Conservation (phyloP, 2,329 filamentous ascomycete genomes). For the Lecanicillium sp. region DNA sequence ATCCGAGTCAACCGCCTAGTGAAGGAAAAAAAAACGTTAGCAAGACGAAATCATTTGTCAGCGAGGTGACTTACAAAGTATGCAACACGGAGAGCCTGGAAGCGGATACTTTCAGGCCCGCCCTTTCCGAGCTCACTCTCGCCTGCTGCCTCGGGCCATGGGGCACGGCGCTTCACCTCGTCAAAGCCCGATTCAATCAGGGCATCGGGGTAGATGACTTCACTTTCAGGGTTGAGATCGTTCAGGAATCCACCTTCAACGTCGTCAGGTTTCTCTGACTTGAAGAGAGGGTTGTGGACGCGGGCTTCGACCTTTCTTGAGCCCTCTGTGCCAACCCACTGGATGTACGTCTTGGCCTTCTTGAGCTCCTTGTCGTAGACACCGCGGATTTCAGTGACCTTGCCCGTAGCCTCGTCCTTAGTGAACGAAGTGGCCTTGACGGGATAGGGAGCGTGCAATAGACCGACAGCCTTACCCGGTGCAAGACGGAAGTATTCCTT, state of each 20-base stretch:
- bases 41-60: neutral
- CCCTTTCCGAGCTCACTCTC: slow-evolving; percentile 54
- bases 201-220: slow-evolving; percentile 69
- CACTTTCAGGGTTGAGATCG: slow-evolving; percentile 77
- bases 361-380: slow-evolving; percentile 61
- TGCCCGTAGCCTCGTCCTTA: slow-evolving; percentile 51
- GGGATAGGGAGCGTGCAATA: slow-evolving; percentile 59
- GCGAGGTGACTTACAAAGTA: slow-evolving; percentile 55
- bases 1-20: slow-evolving; percentile 71
- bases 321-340: slow-evolving; percentile 70
- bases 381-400: slow-evolving; percentile 52
- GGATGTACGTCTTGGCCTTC: slow-evolving; percentile 75
- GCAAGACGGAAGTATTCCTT: slow-evolving; percentile 68
- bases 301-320: slow-evolving; percentile 65
- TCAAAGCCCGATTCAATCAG: slow-evolving; percentile 78
- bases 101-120: slow-evolving; percentile 69
- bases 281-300: slow-evolving; percentile 77
- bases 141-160: slow-evolving; percentile 73
- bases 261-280: slow-evolving; percentile 71
- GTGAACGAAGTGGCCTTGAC: slow-evolving; percentile 57
- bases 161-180: slow-evolving; percentile 63
- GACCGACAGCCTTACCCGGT: slow-evolving; percentile 61
- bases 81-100: slow-evolving; percentile 84
- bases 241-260: slow-evolving; percentile 73
- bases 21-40: slow-evolving; percentile 10